Base-by-base conservation (phyloP, 352 stramenopile species). In the Globisporangium spinosum region DNA sequence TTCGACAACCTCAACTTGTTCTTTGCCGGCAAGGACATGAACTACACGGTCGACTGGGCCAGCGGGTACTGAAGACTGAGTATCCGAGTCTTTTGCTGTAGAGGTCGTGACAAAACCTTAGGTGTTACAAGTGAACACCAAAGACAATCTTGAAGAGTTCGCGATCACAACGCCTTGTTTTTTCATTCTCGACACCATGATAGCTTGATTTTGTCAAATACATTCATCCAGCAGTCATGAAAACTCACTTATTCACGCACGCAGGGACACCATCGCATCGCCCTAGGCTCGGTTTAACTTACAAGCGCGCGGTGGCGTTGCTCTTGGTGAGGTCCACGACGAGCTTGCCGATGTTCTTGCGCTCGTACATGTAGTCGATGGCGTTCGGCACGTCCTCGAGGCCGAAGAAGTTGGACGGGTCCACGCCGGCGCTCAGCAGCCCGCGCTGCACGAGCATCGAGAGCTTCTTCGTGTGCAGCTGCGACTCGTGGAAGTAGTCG, bases 311-410 rank as follows among this genome's bases (percentile, higher is more conserved):
- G 74, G 60, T 70, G 27, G 70, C 69, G 67, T 86, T 83, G 58
- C 69, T 83, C 20, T 72, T 72, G 4, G 68, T 62, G 12, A 90
- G 62, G 55, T 77, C 74, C 53, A 94, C 83, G 47, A 93, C 76
- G 58, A 95, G 73, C 74, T 95, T 95, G 67, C 85, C 87, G 56
- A 90, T 92, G 55, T 89, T 90, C 62, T 90, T 83, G 69, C 85
- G 80, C 51, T 73, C 67, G 71, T 79, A 79, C 71, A 79, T 69
- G 45, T 69, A 71, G 62, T 79, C 77, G 67, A 94, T 88, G 55
- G 78, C 87, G 20, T 77, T 75, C 0, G 73, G 45, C 13, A 94
- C 70, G 59, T 79, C 76, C 54, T 87, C 70, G 25, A 92, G 84
- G 2, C 71, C 64, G 47, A 76, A 76, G 32, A 87, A 82, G 64